These are phyloP conservation scores for Diutina siamensis DNA, from an alignment of 1,139 yeast genomes.

Conservation along the genomic window DNA sequence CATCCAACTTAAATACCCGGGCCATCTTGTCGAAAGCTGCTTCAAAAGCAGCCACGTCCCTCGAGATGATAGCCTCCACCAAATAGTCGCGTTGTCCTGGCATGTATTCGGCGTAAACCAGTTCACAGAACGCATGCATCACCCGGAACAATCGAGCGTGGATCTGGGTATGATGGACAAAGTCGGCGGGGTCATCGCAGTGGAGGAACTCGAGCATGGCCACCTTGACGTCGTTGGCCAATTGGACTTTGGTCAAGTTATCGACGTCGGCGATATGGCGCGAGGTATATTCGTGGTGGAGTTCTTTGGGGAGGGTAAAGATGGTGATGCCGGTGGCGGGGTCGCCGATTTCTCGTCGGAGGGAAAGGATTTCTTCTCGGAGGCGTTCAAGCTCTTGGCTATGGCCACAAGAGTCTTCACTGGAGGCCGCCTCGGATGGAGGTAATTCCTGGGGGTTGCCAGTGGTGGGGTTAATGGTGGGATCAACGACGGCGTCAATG, in stretches of 20 bases:
- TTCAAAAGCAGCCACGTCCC: neutral
- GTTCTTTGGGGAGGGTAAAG: neutral
- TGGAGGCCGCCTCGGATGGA: neutral
- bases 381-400: neutral
- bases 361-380: neutral
- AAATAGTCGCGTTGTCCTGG: neutral
- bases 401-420: neutral
- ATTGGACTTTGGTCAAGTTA: neutral
- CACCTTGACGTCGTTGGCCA: constrained; percentile 1
- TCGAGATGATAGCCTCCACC: neutral
- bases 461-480: too few species aligned
- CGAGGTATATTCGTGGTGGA: neutral
- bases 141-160: neutral
- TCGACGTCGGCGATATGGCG: neutral
- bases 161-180: neutral
- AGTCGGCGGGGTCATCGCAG: neutral
- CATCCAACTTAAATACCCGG: neutral
- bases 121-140: constrained; percentile 4
- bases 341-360: neutral
- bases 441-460: too few species aligned
- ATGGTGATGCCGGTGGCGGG: neutral
- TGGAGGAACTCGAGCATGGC: constrained; percentile 3
- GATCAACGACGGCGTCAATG: too few species aligned
- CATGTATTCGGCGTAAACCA: neutral
- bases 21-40: neutral